Percentiles rank a stretch among this genome's conserved stretches.
Evolutionary conservation across 495 filamentous ascomycete species (phyloP).

Genomic region (Hypoxylon intermedium): DNA sequence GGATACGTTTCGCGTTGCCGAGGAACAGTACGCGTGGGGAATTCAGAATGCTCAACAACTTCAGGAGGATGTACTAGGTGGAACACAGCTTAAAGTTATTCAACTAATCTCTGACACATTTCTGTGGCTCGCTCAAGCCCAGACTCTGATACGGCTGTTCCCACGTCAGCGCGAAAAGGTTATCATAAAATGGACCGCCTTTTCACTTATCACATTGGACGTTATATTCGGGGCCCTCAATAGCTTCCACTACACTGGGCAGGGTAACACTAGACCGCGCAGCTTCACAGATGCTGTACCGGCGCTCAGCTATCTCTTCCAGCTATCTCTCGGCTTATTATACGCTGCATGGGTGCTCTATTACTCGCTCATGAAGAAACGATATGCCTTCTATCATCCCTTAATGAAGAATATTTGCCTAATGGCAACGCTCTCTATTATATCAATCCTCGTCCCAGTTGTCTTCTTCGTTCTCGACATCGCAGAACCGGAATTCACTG

Average conservation of each 20-base stretch:
- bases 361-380: constrained; percentile 89
- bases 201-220: constrained; percentile 89
- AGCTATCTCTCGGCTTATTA: constrained; percentile 83
- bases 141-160: constrained; percentile 93
- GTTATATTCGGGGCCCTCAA: constrained; percentile 88
- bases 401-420: constrained; percentile 92
- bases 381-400: constrained; percentile 91
- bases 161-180: constrained; percentile 96
- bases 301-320: constrained; percentile 92
- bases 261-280: constrained; percentile 66
- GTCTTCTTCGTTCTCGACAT: constrained; percentile 97
- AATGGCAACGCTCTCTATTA: constrained; percentile 79
- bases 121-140: constrained; percentile 95
- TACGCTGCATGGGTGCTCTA: constrained; percentile 97
- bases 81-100: constrained; percentile 84
- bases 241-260: constrained; percentile 72
- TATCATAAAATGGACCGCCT: constrained; percentile 98
- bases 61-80: constrained; percentile 76
- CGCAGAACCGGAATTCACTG: constrained; percentile 81
- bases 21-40: constrained; percentile 75
- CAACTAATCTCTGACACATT: constrained; percentile 93
- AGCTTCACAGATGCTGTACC: constrained; percentile 88
- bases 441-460: constrained; percentile 84
- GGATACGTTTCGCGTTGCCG: constrained; percentile 84
- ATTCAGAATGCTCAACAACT: constrained; percentile 74